These are phyloP conservation scores for Dichomitus squalens DNA, from an alignment of 1,284 basidiomycete genomes.

Conservation along the genomic window DNA sequence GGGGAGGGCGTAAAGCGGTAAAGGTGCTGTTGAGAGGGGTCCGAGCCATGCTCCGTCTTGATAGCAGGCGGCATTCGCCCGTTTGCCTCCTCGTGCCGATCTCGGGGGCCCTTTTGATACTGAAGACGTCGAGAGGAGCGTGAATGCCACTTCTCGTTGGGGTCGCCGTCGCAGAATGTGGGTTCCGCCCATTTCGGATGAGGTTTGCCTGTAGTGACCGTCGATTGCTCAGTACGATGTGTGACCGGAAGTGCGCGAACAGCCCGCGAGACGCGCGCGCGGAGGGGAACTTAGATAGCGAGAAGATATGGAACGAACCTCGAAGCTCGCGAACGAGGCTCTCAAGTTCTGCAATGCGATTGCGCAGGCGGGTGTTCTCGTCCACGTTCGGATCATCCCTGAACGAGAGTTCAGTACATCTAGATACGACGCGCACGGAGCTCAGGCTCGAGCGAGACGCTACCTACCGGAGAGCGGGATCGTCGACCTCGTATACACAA, in stretches of 20 bases:
- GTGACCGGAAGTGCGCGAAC: background rate
- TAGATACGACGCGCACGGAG: constrained; percentile 9
- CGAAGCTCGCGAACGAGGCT: constrained; percentile 82
- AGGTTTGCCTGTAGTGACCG: constrained; percentile 62
- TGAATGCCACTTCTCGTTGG: constrained; percentile 83
- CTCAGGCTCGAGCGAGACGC: constrained; percentile 9
- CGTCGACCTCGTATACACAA: constrained; percentile 91
- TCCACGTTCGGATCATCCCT: constrained; percentile 85
- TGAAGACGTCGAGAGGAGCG: constrained; percentile 61
- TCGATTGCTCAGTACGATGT: constrained; percentile 5
- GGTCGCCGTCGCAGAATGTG: constrained; percentile 75
- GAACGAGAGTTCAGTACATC: constrained; percentile 16
- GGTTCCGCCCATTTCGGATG: constrained; percentile 81
- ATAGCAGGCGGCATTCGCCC: constrained; percentile 29
- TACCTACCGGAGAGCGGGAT: constrained; percentile 75
- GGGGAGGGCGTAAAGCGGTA: constrained; percentile 35
- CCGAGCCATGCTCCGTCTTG: constrained; percentile 37
- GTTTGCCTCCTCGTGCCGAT: constrained; percentile 23
- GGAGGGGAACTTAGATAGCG: constrained; percentile 6
- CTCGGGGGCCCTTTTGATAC: constrained; percentile 29
- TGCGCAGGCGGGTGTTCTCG: constrained; percentile 80
- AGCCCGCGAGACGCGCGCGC: background rate
- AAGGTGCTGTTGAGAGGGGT: constrained; percentile 29
- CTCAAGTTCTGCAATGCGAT: constrained; percentile 88
- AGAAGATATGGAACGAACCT: constrained; percentile 44